Evolutionary conservation across 257 asterid species (phyloP), one percentile per base, ranked within the genome.

Genomic region (Plantago ovata): DNA sequence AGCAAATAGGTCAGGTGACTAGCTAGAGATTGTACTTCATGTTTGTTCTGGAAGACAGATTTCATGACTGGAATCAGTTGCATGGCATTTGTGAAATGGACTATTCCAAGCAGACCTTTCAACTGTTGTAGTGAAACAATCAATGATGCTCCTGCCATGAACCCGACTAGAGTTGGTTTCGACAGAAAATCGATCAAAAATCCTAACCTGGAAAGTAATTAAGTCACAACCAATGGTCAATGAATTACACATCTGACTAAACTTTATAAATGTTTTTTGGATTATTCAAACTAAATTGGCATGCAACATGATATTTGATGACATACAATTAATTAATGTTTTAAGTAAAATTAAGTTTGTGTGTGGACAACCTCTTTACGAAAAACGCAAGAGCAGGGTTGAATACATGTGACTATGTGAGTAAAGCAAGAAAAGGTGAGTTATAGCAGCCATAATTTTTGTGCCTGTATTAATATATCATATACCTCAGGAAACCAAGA

Each of bases 91-190:
- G 98, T 91, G 75, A 91, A 91, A 63, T 91, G 98, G 67, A 75
- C 81, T 3, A 91, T 91, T 63, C 98, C 98, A 6, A 91, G 87
- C 3, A 91, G 78, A 48, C 95, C 94, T 78, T 87, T 91, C 54
- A 91, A 71, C 68, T 87, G 98, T 70, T 91, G 98, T 76, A 91
- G 61, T 16, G 96, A 81, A 63, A 91, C 96, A 56, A 91, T 91
- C 50, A 87, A 74, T 28, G 98, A 91, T 50, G 98, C 96, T 33
- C 98, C 98, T 10, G 94, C 96, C 93, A 81, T 87, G 80, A 91
- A 91, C 16, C 98, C 98, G 10, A 91, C 72, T 3, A 91, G 79
- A 32, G 98, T 91, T 23, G 98, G 95, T 84, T 91, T 91, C 0
- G 98, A 91, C 55, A 91, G 86, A 73, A 91, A 91, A 78, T 91